Evolutionary conservation across 2,329 filamentous ascomycete genomes (phyloP), one percentile per base, ranked within the genome.

Genomic region (Penicillium sp.): DNA sequence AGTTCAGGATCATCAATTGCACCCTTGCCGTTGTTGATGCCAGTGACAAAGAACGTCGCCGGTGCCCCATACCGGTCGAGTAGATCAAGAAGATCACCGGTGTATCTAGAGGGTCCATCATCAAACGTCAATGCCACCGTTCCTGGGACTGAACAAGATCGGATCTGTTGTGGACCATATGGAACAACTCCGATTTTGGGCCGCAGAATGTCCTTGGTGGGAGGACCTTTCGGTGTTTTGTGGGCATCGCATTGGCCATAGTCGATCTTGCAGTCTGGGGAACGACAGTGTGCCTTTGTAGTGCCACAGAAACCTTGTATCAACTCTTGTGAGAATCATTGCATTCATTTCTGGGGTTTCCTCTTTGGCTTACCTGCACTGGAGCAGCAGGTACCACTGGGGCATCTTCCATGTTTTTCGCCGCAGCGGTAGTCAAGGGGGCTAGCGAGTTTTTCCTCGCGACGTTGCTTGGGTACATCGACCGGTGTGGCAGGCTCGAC

Each of bases 91-190:
- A 90, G 79, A 59, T 86, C 81, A 42, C 75, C 73, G 1, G 87
- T 89, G 70, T 85, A 88, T 21, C 79, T 72, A 61, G 83, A 83
- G 23, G 87, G 87, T 1, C 87, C 87, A 68, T 89, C 87, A 63
- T 89, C 87, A 63, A 83, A 89, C 1, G 87, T 89, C 54, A 90
- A 70, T 19, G 87, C 87, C 64, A 90, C 80, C 11, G 83, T 84
- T 52, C 86, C 84, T 3, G 80, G 76, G n/a, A 77, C 76, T 39
- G 65, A 69, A 62, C 79, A 80, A 11, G 72, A 69, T 31, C 72
- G 71, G 53, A 78, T 74, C 19, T 68, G 64, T 9, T 61, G 55
- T 23, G 71, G 70, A 1, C 70, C 75, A 48, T 77, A 78, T 19
- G 72, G 70, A 16, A 74, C 68, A 37, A 66, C 60, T 23, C 76